Conservation (phyloP, 169 alveolate species). For the Perkinsus marinus region DNA sequence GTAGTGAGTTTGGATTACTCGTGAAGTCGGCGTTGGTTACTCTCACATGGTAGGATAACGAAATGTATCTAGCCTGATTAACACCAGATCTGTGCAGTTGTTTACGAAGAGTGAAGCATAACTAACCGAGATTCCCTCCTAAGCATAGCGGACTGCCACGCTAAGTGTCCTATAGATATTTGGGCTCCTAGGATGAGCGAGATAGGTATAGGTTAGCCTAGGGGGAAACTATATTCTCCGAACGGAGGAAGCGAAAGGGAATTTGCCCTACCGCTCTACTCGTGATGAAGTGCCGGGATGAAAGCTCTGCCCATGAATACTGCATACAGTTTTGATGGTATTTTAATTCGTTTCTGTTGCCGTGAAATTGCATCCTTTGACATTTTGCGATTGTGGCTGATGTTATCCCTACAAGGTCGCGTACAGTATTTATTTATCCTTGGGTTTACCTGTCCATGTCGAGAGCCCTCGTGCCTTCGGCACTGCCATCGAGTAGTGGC, state of each 20-base stretch:
- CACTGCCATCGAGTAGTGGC: background rate
- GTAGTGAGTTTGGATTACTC: background rate
- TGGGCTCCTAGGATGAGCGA: background rate
- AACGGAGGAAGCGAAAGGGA: background rate
- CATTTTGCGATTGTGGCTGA: too few species aligned
- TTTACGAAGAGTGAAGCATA: background rate
- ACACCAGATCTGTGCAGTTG: background rate
- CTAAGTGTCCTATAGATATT: background rate
- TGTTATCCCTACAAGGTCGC: too few species aligned
- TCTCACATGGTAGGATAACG: background rate
- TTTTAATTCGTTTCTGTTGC: too few species aligned
- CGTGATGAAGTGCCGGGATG: too few species aligned
- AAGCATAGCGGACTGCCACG: background rate
- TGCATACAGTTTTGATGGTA: too few species aligned
- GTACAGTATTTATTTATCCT: too few species aligned
- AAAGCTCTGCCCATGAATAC: too few species aligned
- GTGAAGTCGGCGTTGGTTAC: background rate
- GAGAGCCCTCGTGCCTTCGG: background rate
- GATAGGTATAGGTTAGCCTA: background rate
- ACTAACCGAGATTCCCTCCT: background rate
- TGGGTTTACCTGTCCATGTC: background rate
- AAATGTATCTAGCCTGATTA: background rate
- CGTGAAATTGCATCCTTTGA: too few species aligned
- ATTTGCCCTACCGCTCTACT: too few species aligned
- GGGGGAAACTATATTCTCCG: background rate